These are phyloP conservation scores for Suhomyces canberraensis DNA, from an alignment of 805 yeast genomes.

Conservation along the genomic window DNA sequence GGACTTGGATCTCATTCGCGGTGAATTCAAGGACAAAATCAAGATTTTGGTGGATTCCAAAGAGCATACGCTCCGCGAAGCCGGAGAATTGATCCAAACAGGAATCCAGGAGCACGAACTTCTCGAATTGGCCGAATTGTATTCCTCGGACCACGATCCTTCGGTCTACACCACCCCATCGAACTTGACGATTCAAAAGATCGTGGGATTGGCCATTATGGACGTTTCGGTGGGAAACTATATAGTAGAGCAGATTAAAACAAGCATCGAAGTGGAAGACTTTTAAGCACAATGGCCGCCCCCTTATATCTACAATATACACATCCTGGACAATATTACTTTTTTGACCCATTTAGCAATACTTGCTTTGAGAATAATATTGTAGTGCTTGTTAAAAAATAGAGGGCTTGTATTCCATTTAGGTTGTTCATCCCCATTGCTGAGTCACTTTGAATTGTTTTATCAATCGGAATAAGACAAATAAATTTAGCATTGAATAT, in stretches of 20 bases:
- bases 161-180: conserved; percentile 4
- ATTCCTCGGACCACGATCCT: conserved; percentile 10
- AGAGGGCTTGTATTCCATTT: neutral
- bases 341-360: no score
- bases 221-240: conserved; percentile 52
- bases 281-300: neutral
- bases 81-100: conserved; percentile 60
- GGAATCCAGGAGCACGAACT: conserved; percentile 36
- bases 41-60: conserved; percentile 58
- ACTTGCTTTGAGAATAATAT: no score
- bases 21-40: conserved; percentile 28
- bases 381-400: no score
- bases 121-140: conserved; percentile 46
- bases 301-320: no score
- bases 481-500: no score
- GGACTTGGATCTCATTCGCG: conserved; percentile 40
- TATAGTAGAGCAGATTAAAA: conserved; percentile 24
- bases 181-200: conserved; percentile 45
- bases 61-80: conserved; percentile 54
- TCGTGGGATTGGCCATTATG: conserved; percentile 66
- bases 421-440: no score
- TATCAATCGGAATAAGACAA: no score
- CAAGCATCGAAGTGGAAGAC: conserved; percentile 6
- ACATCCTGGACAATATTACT: no score
- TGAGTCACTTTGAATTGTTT: no score